phyloP scores from a whole-genome alignment of 106 monocot species.

The Dioscorea alata region DNA sequence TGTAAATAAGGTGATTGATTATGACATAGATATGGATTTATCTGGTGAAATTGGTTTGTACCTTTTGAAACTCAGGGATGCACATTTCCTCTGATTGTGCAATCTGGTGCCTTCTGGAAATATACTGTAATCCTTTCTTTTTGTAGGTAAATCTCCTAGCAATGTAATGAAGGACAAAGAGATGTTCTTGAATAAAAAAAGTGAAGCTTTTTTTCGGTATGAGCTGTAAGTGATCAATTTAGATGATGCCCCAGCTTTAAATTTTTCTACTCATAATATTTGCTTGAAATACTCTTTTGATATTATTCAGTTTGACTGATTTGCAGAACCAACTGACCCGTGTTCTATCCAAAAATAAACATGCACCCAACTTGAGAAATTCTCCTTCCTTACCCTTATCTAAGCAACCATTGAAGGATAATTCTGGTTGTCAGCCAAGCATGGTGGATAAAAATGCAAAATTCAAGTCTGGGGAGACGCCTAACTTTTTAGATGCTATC shows the following conservation, averaged over 20 bases:
- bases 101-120: background rate
- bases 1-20: background rate
- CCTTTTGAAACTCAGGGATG: background rate
- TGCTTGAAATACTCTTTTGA: slow-evolving; percentile 24
- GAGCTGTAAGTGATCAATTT: slow-evolving; percentile 51
- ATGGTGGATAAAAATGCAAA: slow-evolving; percentile 9
- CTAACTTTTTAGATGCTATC: slow-evolving; percentile 15
- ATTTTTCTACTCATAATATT: background rate
- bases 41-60: background rate
- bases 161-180: slow-evolving; percentile 22
- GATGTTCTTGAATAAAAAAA: slow-evolving; percentile 34
- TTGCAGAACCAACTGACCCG: slow-evolving; percentile 58
- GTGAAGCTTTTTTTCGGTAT: slow-evolving; percentile 72
- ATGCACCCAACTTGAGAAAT: slow-evolving; percentile 6
- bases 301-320: slow-evolving; percentile 71
- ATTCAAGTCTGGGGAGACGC: slow-evolving; percentile 1
- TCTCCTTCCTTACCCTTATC: slow-evolving; percentile 10
- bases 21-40: background rate
- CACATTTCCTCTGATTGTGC: background rate
- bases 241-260: slow-evolving; percentile 1
- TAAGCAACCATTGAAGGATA: slow-evolving; percentile 23
- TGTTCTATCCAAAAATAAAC: slow-evolving; percentile 39
- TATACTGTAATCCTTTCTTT: background rate
- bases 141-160: slow-evolving; percentile 22
- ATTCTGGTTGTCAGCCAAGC: slow-evolving; percentile 6